Percentiles rank a stretch among this genome's conserved stretches.
phyloP scores from a whole-genome alignment of 352 stramenopile species.

The Chrysophaeum taylorii region DNA sequence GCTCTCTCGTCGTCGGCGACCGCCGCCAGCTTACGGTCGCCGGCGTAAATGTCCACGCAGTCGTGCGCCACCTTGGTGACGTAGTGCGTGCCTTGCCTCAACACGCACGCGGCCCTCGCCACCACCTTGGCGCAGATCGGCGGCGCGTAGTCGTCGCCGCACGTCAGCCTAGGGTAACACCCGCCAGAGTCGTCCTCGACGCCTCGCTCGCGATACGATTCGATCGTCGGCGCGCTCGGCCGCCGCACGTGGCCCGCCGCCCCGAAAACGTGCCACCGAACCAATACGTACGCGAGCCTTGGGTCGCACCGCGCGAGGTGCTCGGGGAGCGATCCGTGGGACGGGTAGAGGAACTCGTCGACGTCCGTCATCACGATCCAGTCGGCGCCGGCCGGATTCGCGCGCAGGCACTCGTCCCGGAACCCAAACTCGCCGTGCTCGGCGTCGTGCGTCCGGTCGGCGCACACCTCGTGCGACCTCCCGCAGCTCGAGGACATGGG shows the following conservation, averaged over 20 bases:
- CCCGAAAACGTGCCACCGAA: slow-evolving; percentile 9
- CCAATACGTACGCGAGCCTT: not conserved
- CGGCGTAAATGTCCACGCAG: not conserved
- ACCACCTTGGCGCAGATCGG: slow-evolving; percentile 10
- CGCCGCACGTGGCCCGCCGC: not conserved
- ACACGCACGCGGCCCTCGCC: not conserved
- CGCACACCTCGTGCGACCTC: slow-evolving; percentile 1
- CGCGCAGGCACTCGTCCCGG: slow-evolving; percentile 10
- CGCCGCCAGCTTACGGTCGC: not conserved
- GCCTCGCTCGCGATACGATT: not conserved
- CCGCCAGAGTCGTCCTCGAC: not conserved
- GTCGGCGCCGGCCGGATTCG: not conserved
- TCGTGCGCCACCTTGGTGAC: not conserved
- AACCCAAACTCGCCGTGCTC: slow-evolving; percentile 1
- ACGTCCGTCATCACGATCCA: slow-evolving; percentile 12
- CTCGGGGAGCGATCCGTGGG: not conserved
- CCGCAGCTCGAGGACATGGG: not conserved
- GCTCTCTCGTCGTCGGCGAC: not conserved
- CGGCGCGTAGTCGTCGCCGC: slow-evolving; percentile 6
- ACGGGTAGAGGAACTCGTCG: slow-evolving; percentile 5
- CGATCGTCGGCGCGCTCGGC: not conserved
- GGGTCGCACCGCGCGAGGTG: slow-evolving; percentile 8
- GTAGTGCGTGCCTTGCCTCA: slow-evolving; percentile 10
- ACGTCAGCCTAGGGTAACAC: slow-evolving; percentile 8
- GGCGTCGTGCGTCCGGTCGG: slow-evolving; percentile 6